Percentiles rank a stretch among this genome's conserved stretches.
These are phyloP conservation scores for Erodium trifolium DNA, from an alignment of 441 rosid species.

Conservation along the genomic window DNA sequence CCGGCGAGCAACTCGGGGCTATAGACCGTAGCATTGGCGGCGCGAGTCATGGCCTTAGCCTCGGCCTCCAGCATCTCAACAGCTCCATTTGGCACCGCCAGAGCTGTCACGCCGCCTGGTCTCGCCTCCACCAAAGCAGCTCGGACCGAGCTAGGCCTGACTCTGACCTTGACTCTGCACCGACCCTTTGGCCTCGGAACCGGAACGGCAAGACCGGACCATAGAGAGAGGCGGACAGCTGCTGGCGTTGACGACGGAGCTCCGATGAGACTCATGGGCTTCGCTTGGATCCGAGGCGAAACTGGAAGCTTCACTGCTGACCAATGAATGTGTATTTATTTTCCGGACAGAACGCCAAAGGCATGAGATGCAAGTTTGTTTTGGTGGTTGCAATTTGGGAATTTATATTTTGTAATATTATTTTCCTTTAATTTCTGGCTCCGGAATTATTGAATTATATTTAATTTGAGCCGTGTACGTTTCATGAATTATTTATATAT, in stretches of 20 bases:
- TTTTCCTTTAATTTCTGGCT: neutral
- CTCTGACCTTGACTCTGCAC: neutral
- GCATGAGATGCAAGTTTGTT: neutral
- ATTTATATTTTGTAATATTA: neutral
- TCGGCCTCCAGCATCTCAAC: constrained; percentile 36
- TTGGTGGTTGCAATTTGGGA: neutral
- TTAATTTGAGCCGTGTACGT: neutral
- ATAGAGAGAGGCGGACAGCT: neutral
- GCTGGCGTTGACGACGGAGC: neutral
- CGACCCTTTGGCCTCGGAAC: neutral
- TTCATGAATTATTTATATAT: neutral
- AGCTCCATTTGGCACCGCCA: constrained; percentile 17
- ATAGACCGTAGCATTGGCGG: constrained; percentile 64
- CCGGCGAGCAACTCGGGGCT: constrained; percentile 50
- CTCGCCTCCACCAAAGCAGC: constrained; percentile 47
- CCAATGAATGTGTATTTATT: neutral
- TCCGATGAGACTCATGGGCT: neutral
- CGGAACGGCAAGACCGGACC: neutral
- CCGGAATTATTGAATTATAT: neutral
- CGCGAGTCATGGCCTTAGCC: constrained; percentile 69
- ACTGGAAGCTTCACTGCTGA: neutral
- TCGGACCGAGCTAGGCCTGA: constrained; percentile 10
- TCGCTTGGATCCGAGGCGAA: neutral
- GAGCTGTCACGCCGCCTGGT: constrained; percentile 24
- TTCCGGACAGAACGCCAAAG: neutral